phyloP scores from a whole-genome alignment of 2,329 filamentous ascomycete species.

The Biscogniauxia marginata region DNA sequence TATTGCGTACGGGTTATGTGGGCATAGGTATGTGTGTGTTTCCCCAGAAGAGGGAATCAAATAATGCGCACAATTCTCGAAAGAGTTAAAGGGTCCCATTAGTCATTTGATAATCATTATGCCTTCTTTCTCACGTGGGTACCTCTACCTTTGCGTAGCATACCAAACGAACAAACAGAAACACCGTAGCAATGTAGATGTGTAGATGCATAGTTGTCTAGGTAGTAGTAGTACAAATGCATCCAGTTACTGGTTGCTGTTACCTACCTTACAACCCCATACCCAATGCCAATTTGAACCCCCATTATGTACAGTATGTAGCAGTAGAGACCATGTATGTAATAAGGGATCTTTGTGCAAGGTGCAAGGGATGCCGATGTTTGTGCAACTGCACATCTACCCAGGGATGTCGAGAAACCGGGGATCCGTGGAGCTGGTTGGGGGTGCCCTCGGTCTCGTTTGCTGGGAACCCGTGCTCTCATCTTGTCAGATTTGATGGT shows the following conservation, averaged over 20 bases:
- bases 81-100: neutral
- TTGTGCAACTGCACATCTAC: constrained; percentile 18
- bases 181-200: neutral
- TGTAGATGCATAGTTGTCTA: neutral
- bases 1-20: neutral
- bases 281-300: neutral
- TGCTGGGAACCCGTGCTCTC: constrained; percentile 5
- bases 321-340: neutral
- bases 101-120: neutral
- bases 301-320: neutral
- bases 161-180: neutral
- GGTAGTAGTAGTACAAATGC: neutral
- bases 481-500: constrained; percentile 11
- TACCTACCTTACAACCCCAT: neutral
- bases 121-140: neutral
- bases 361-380: constrained; percentile 18
- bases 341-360: constrained; percentile 14
- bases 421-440: constrained; percentile 14
- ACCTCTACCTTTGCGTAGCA: neutral
- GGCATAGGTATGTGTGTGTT: neutral
- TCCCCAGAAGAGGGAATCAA: neutral
- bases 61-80: neutral
- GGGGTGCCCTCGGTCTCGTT: constrained; percentile 6
- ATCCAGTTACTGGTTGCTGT: neutral
- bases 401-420: constrained; percentile 10